Conservation (phyloP, 2,329 filamentous ascomycete genomes). For the Rhinocladiella similis region DNA sequence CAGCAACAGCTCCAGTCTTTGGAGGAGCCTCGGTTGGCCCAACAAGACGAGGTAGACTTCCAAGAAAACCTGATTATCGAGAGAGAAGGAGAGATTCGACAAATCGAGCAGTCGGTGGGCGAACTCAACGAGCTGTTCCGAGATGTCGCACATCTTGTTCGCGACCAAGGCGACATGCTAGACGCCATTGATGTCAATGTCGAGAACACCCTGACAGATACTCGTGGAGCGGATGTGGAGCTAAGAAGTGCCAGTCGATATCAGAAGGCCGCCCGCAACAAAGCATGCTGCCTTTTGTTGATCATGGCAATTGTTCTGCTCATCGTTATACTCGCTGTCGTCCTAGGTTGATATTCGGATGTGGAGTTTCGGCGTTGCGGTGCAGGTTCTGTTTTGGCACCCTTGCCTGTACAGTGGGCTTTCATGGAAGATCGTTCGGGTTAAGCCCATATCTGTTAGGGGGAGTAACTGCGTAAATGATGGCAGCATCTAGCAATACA, state of each 20-base stretch:
- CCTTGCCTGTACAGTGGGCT: constrained; percentile 10
- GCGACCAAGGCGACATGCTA: constrained; percentile 86
- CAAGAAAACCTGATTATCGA: constrained; percentile 94
- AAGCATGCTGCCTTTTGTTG: constrained; percentile 87
- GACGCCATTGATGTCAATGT: constrained; percentile 89
- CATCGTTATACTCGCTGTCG: constrained; percentile 84
- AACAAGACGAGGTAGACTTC: constrained; percentile 95
- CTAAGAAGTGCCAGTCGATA: constrained; percentile 82
- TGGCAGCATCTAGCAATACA: no score
- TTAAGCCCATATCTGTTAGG: background rate
- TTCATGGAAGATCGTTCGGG: background rate
- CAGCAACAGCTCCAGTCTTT: constrained; percentile 71
- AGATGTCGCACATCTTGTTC: constrained; percentile 96
- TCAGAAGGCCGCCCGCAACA: constrained; percentile 93
- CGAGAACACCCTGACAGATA: constrained; percentile 76
- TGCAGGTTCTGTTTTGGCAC: background rate
- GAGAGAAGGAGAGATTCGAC: constrained; percentile 93
- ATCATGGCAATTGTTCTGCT: constrained; percentile 86
- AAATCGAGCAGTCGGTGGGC: constrained; percentile 93
- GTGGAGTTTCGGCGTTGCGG: background rate
- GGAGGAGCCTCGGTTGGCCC: constrained; percentile 76
- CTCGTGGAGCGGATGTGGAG: constrained; percentile 81
- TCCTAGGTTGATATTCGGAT: constrained; percentile 55
- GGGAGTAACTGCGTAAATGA: background rate
- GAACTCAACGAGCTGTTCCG: constrained; percentile 96